Evolutionary conservation across 2,329 filamentous ascomycete species (phyloP).

Genomic region (Cordyceps farinosa): DNA sequence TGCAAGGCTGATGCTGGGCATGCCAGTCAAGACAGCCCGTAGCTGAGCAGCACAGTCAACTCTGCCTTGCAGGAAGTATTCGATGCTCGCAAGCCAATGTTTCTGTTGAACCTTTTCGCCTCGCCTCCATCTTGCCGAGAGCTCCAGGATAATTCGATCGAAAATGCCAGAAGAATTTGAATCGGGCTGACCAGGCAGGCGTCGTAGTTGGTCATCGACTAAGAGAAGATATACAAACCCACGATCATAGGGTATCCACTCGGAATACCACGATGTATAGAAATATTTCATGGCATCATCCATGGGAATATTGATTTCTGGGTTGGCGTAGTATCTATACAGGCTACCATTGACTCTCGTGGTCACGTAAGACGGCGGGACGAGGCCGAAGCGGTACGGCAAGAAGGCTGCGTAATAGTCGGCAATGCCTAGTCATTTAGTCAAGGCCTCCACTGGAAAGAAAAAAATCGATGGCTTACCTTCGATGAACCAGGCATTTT

Average conservation of each 20-base stretch:
- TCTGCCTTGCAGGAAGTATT: not conserved
- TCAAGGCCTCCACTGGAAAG: too few species aligned
- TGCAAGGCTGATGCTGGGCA: conserved; percentile 7
- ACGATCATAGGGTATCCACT: conserved; percentile 17
- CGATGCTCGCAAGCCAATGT: conserved; percentile 11
- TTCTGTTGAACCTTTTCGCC: conserved; percentile 11
- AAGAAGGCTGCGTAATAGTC: conserved; percentile 18
- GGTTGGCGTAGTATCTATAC: conserved; percentile 19
- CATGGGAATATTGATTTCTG: conserved; percentile 13
- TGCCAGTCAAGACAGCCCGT: conserved; percentile 1
- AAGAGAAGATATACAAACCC: conserved; percentile 14
- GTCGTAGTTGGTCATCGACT: conserved; percentile 14
- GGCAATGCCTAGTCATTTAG: conserved; percentile 15
- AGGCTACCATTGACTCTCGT: conserved; percentile 16
- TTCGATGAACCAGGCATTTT: conserved; percentile 21
- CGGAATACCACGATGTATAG: conserved; percentile 20
- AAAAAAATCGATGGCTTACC: not conserved
- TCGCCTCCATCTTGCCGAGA: not conserved
- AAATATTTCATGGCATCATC: conserved; percentile 14
- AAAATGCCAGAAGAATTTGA: conserved; percentile 4
- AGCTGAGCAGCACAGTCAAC: conserved; percentile 12
- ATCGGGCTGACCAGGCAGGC: not conserved
- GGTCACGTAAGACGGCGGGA: conserved; percentile 17
- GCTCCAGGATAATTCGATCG: conserved; percentile 1
- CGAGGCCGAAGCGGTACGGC: conserved; percentile 20